phyloP scores from a whole-genome alignment of 1,284 basidiomycete species.

The Violaceomyces palustris region DNA sequence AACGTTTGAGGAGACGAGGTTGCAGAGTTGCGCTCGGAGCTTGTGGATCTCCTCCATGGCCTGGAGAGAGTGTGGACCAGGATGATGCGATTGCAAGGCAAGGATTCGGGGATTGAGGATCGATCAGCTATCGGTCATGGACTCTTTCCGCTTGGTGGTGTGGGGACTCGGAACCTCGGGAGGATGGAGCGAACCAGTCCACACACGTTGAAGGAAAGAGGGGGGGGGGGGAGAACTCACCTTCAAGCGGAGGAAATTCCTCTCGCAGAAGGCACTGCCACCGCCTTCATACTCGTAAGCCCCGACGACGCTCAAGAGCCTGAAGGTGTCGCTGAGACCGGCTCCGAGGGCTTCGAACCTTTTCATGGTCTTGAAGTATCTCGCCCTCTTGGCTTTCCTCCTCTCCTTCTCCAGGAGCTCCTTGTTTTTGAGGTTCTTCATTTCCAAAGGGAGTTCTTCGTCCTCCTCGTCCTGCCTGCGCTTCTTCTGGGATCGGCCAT shows the following conservation, averaged over 20 bases:
- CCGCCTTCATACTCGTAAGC: slow-evolving; percentile 90
- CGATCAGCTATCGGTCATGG: no score
- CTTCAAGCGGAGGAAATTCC: slow-evolving; percentile 90
- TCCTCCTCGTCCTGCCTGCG: slow-evolving; percentile 57
- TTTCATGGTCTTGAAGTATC: slow-evolving; percentile 56
- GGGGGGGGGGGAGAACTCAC: no score
- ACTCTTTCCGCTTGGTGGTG: no score
- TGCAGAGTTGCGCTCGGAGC: slow-evolving; percentile 70
- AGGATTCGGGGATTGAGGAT: background rate
- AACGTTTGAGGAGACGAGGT: slow-evolving; percentile 28
- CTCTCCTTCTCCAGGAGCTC: slow-evolving; percentile 62
- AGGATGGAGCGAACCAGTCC: no score
- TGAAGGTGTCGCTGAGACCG: slow-evolving; percentile 82
- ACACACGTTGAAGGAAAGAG: no score
- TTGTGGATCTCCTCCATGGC: slow-evolving; percentile 99
- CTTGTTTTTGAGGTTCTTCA: slow-evolving; percentile 55
- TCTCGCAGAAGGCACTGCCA: slow-evolving; percentile 69
- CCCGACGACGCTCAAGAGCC: slow-evolving; percentile 82
- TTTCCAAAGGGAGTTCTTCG: slow-evolving; percentile 56
- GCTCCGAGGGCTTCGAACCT: slow-evolving; percentile 74
- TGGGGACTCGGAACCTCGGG: no score
- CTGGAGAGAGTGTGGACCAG: slow-evolving; percentile 48
- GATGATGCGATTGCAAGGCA: no score
- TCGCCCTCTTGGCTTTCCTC: slow-evolving; percentile 65
- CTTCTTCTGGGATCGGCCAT: background rate